Evolutionary conservation across 805 yeast genomes (phyloP), one percentile per base, ranked within the genome.

Genomic region (Metschnikowia arizonensis): DNA sequence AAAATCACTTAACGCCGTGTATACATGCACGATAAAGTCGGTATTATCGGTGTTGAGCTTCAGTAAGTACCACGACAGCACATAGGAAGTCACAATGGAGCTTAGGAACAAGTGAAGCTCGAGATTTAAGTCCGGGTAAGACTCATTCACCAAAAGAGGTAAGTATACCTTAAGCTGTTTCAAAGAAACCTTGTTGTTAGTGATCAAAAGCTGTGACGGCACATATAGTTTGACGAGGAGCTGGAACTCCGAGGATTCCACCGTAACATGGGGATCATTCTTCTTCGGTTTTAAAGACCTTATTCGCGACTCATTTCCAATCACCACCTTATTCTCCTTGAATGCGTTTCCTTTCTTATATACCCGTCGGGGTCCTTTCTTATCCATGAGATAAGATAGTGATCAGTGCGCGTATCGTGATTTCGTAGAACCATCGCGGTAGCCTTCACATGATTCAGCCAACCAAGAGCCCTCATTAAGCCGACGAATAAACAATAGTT

Each of bases 201-300:
- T 57, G 44, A 67, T 61, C 30, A 64, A 52, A 42, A 60, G 50
- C 36, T 61, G 64, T 32, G 62, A 56, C 3, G 75, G 74, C 4
- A 68, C 65, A 49, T 56, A 68, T 25, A 69, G 52, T 45, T 54
- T 57, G 44, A 60, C 66, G 14, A 69, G 58, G 11, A 70, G 55
- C 49, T 49, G 18, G 76, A 79, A 50, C 64, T 71, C 36, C 35
- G 55, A 33, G 74, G 83, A 83, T 60, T 79, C 43, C 66, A 79
- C 24, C 53, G 66, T 25, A 69, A 72, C 44, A 64, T 79, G 23
- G 18, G 57, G 50, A n/a, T 49, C 54, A 31, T 36, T 42, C 25
- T 37, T 49, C 41, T 42, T 48, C 17, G 40, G 42, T 12, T 32
- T 24, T n/a, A 26, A 32, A 3, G 46, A 14, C n/a, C 44, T 33